phyloP scores from a whole-genome alignment of 176 grass and related monocot genomes.

The Hyparrhenia diplandra region DNA sequence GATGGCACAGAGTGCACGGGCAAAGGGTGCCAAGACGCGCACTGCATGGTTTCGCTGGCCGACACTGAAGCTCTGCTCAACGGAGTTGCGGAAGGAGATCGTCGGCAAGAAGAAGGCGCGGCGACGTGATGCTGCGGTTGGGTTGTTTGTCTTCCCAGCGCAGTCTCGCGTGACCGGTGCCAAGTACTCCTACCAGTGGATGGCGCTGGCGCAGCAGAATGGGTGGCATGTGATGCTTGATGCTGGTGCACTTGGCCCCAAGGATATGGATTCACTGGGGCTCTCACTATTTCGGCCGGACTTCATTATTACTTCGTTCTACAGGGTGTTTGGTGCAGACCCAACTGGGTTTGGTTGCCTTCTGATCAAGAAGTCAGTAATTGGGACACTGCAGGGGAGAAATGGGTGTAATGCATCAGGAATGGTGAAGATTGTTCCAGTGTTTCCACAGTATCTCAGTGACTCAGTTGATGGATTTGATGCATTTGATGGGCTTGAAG shows the following conservation, averaged over 20 bases:
- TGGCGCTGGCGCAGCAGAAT: slow-evolving; percentile 98
- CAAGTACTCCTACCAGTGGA: slow-evolving; percentile 99
- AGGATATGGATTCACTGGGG: slow-evolving; percentile 98
- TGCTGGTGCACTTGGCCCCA: slow-evolving; percentile 89
- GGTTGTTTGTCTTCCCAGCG: slow-evolving; percentile 94
- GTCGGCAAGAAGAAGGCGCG: slow-evolving; percentile 67
- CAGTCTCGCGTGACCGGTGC: slow-evolving; percentile 95
- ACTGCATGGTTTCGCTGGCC: slow-evolving; percentile 89
- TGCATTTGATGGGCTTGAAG: slow-evolving; percentile 65
- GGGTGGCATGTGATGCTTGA: slow-evolving; percentile 99
- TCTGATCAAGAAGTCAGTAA: slow-evolving; percentile 97
- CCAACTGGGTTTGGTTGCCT: slow-evolving; percentile 98
- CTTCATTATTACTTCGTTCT: slow-evolving; percentile 99
- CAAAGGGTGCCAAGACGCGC: slow-evolving; percentile 82
- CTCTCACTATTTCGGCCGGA: slow-evolving; percentile 89
- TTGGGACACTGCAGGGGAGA: slow-evolving; percentile 84
- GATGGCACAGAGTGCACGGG: slow-evolving; percentile 82
- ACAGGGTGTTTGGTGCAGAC: slow-evolving; percentile 84
- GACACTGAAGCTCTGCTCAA: slow-evolving; percentile 76
- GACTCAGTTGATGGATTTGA: slow-evolving; percentile 88
- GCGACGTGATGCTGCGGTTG: slow-evolving; percentile 60
- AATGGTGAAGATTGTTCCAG: slow-evolving; percentile 90
- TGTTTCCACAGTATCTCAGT: slow-evolving; percentile 94
- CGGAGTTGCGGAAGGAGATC: slow-evolving; percentile 87
- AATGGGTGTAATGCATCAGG: slow-evolving; percentile 85